Evolutionary conservation across 139 green algal genomes (phyloP).

Genomic region (Tetraselmis striata): DNA sequence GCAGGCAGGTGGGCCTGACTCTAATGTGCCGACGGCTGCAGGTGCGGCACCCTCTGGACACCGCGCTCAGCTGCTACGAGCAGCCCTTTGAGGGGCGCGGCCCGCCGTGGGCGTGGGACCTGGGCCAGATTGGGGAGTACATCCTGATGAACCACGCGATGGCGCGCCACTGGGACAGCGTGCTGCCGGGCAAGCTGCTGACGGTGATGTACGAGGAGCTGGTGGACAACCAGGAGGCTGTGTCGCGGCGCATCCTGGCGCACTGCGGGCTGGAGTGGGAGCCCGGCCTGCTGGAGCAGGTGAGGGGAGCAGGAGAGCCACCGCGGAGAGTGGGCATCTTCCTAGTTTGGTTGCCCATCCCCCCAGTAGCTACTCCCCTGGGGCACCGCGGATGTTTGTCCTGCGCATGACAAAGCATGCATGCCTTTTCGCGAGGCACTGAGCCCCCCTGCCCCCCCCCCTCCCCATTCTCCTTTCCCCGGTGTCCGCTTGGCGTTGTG

Average conservation of each 20-base stretch:
- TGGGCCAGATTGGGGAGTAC: conserved; percentile 40
- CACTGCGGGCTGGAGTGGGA: conserved; percentile 52
- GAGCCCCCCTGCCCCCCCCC: too few species aligned
- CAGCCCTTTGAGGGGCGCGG: conserved; percentile 62
- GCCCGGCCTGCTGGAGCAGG: conserved; percentile 34
- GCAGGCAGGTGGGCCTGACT: background rate
- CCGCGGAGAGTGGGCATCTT: too few species aligned
- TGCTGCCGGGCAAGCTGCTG: conserved; percentile 41
- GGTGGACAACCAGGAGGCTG: conserved; percentile 2
- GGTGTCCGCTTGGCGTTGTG: too few species aligned
- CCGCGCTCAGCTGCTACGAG: conserved; percentile 56
- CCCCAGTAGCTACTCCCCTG: too few species aligned
- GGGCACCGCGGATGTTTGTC: too few species aligned
- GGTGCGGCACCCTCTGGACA: conserved; percentile 21
- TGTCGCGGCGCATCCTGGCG: conserved; percentile 27
- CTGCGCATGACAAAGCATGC: too few species aligned
- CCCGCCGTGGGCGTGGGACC: conserved; percentile 49
- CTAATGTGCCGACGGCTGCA: background rate
- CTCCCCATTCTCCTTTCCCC: too few species aligned
- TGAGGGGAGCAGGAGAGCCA: too few species aligned
- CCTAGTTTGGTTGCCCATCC: too few species aligned
- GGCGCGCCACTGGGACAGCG: conserved; percentile 32
- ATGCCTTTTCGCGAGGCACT: too few species aligned
- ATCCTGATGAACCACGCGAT: conserved; percentile 29
- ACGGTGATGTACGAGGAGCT: conserved; percentile 43